Conservation (phyloP, 2,329 filamentous ascomycete species). For the Aspergillus sp. region DNA sequence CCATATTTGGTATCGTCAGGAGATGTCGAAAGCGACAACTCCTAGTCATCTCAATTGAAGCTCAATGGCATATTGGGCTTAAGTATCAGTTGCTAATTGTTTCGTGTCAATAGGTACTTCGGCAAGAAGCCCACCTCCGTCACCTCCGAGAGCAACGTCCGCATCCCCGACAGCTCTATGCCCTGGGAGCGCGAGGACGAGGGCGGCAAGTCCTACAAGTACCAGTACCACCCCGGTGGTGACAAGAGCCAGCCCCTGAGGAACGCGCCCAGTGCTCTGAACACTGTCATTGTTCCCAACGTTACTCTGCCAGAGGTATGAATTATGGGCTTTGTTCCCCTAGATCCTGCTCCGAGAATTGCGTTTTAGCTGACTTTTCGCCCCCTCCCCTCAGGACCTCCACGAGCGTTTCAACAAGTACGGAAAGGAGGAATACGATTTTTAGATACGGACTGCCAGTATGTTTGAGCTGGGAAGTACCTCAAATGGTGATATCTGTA, state of each 20-base stretch:
- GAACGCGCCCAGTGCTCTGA: slow-evolving; percentile 92
- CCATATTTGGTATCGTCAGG: background rate
- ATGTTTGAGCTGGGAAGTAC: slow-evolving; percentile 15
- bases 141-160: slow-evolving; percentile 76
- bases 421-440: slow-evolving; percentile 84
- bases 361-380: background rate
- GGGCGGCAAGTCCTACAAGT: slow-evolving; percentile 67
- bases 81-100: slow-evolving; percentile 38
- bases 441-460: slow-evolving; percentile 27
- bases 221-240: slow-evolving; percentile 82
- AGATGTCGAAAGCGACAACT: background rate
- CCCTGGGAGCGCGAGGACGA: slow-evolving; percentile 76
- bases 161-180: slow-evolving; percentile 74
- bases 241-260: slow-evolving; percentile 72
- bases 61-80: background rate
- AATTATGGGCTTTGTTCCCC: slow-evolving; percentile 6
- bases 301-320: slow-evolving; percentile 86
- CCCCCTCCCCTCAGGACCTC: slow-evolving; percentile 60
- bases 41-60: slow-evolving; percentile 4
- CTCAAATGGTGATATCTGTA: slow-evolving; percentile 29
- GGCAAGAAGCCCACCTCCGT: slow-evolving; percentile 81
- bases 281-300: slow-evolving; percentile 90
- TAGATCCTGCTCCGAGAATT: background rate
- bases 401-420: slow-evolving; percentile 99
- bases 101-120: slow-evolving; percentile 59